These are phyloP conservation scores for Trichoderma sp. DNA, from an alignment of 2,329 filamentous ascomycete species.

Conservation along the genomic window DNA sequence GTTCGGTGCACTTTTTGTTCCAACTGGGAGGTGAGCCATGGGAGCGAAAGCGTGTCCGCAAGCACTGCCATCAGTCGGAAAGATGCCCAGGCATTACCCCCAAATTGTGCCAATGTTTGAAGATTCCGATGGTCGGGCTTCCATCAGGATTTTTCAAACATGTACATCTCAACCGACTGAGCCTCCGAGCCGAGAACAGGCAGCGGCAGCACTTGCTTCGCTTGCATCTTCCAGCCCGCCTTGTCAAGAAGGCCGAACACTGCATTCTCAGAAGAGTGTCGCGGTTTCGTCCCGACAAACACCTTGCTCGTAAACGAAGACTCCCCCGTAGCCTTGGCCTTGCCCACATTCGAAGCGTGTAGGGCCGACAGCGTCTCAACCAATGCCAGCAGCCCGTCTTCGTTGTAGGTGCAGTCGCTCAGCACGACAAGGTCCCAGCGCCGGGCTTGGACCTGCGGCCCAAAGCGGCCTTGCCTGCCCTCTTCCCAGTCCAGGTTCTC, in stretches of 20 bases:
- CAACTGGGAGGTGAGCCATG: conserved; percentile 8
- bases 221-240: too few species aligned
- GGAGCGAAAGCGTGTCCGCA: conserved; percentile 11
- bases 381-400: conserved; percentile 56
- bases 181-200: too few species aligned
- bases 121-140: neutral
- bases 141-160: too few species aligned
- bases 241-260: too few species aligned
- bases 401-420: conserved; percentile 65
- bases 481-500: conserved; percentile 62
- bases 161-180: too few species aligned
- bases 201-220: too few species aligned
- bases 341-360: neutral
- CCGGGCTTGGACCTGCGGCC: conserved; percentile 42
- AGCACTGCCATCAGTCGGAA: neutral
- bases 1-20: neutral
- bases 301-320: too few species aligned
- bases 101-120: too few species aligned
- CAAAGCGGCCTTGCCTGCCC: conserved; percentile 50
- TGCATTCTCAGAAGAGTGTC: too few species aligned
- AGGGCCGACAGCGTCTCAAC: conserved; percentile 46
- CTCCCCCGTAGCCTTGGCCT: too few species aligned
- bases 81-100: neutral
- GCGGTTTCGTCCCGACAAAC: too few species aligned
- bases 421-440: conserved; percentile 58